Evolutionary conservation across 2,329 filamentous ascomycete genomes (phyloP).

Genomic region (Scedosporium boydii): DNA sequence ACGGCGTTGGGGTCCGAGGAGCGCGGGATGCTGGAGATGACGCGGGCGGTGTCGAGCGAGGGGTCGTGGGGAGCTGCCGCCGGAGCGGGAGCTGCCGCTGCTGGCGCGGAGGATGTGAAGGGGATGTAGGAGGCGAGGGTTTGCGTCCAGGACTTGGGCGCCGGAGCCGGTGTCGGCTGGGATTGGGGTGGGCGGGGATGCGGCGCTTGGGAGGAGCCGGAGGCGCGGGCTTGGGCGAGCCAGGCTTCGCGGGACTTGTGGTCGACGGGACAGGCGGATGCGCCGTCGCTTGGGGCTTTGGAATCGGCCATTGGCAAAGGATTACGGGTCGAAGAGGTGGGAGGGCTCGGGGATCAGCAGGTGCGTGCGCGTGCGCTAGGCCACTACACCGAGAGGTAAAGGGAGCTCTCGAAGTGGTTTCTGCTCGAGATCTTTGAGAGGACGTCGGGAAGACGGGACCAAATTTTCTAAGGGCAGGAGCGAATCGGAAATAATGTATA

Average conservation of each 20-base stretch:
- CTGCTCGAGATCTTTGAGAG: no score
- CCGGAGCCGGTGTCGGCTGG: conserved; percentile 21
- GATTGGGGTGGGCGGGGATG: conserved; percentile 20
- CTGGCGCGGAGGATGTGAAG: conserved; percentile 23
- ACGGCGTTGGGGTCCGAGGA: conserved; percentile 31
- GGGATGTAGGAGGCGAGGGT: conserved; percentile 31
- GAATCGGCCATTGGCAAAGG: not conserved
- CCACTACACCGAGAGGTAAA: no score
- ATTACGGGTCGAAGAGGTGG: not conserved
- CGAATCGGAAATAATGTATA: not conserved
- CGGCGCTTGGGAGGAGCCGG: conserved; percentile 27
- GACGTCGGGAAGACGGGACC: not conserved
- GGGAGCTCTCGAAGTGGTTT: no score
- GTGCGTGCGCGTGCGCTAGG: no score
- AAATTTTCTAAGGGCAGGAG: not conserved
- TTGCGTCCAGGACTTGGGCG: conserved; percentile 37
- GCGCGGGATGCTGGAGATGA: conserved; percentile 71
- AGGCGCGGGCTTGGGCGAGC: conserved; percentile 59
- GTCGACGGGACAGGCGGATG: conserved; percentile 70
- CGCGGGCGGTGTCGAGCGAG: conserved; percentile 55
- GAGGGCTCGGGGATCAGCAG: no score
- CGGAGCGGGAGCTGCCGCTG: conserved; percentile 7
- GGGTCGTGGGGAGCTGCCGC: conserved; percentile 8
- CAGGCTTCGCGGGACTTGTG: conserved; percentile 81
- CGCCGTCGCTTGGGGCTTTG: conserved; percentile 12